phyloP scores from a whole-genome alignment of 495 filamentous ascomycete genomes.

The Penicillium lividum region DNA sequence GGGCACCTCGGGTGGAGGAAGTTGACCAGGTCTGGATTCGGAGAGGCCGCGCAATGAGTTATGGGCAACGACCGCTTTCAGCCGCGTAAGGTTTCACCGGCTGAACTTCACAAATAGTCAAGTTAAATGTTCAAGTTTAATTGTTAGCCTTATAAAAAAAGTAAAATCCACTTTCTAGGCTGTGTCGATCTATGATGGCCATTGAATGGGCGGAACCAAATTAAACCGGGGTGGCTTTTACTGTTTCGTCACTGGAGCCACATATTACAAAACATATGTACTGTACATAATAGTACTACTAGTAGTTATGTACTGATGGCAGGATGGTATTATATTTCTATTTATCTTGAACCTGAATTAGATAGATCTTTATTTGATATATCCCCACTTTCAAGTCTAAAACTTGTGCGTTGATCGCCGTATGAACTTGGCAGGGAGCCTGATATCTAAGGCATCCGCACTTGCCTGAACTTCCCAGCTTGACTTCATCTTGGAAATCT shows the following conservation, averaged over 20 bases:
- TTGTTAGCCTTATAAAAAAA: neutral
- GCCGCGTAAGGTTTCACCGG: constrained; percentile 25
- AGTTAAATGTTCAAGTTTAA: no score
- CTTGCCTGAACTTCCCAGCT: constrained; percentile 21
- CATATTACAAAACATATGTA: neutral
- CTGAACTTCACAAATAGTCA: neutral
- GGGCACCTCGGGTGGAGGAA: neutral
- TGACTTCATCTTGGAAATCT: constrained; percentile 9
- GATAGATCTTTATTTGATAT: neutral
- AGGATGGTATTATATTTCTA: neutral
- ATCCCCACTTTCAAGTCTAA: neutral
- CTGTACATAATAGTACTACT: neutral
- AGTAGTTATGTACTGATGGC: neutral
- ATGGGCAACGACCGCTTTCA: constrained; percentile 30
- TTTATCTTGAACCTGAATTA: neutral
- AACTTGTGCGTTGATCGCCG: neutral
- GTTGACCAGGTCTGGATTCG: constrained; percentile 1
- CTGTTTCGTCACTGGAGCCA: neutral
- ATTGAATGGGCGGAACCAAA: neutral
- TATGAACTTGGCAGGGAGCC: constrained; percentile 10
- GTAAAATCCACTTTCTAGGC: neutral
- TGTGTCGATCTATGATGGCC: constrained; percentile 1
- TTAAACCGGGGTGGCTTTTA: constrained; percentile 2
- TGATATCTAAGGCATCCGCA: constrained; percentile 14
- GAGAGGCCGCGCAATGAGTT: constrained; percentile 26